These are phyloP conservation scores for Thelephora ganbajun DNA, from an alignment of 768 basidiomycete species.

Conservation along the genomic window DNA sequence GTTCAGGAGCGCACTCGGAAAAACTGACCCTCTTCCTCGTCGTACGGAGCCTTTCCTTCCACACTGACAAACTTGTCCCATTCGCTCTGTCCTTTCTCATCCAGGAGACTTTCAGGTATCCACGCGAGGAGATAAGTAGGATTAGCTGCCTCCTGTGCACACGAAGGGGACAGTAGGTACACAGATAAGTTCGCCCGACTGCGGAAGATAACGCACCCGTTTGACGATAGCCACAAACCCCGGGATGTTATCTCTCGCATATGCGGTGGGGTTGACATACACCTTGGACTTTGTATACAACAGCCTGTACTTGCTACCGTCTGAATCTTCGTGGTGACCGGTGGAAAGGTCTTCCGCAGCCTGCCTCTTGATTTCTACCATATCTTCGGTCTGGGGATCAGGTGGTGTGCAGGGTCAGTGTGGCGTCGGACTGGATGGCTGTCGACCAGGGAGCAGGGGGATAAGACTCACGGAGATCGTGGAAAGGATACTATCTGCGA, in stretches of 20 bases:
- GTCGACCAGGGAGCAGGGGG: not conserved
- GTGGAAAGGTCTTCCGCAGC: slow-evolving; percentile 6
- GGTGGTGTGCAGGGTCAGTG: not conserved
- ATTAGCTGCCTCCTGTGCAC: slow-evolving; percentile 51
- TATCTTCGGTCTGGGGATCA: slow-evolving; percentile 13
- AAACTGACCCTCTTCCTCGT: slow-evolving; percentile 60
- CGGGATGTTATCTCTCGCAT: slow-evolving; percentile 83
- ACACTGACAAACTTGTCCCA: slow-evolving; percentile 85
- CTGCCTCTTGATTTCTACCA: slow-evolving; percentile 18
- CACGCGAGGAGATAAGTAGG: slow-evolving; percentile 78
- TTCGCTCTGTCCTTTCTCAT: slow-evolving; percentile 70
- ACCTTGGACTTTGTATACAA: slow-evolving; percentile 91
- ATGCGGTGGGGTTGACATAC: slow-evolving; percentile 88
- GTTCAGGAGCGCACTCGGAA: not conserved
- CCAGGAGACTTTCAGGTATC: slow-evolving; percentile 81
- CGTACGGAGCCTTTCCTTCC: slow-evolving; percentile 52
- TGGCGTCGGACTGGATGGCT: not conserved
- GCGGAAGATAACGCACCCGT: slow-evolving; percentile 36
- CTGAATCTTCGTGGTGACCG: slow-evolving; percentile 20
- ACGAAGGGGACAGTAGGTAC: slow-evolving; percentile 6
- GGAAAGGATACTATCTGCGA: slow-evolving; percentile 29
- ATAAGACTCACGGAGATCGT: slow-evolving; percentile 19
- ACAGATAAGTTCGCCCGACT: not conserved
- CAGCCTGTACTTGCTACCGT: slow-evolving; percentile 54
- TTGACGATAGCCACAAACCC: slow-evolving; percentile 91